phyloP scores from a whole-genome alignment of 148 eudicot species.

The Polygonum aviculare region DNA sequence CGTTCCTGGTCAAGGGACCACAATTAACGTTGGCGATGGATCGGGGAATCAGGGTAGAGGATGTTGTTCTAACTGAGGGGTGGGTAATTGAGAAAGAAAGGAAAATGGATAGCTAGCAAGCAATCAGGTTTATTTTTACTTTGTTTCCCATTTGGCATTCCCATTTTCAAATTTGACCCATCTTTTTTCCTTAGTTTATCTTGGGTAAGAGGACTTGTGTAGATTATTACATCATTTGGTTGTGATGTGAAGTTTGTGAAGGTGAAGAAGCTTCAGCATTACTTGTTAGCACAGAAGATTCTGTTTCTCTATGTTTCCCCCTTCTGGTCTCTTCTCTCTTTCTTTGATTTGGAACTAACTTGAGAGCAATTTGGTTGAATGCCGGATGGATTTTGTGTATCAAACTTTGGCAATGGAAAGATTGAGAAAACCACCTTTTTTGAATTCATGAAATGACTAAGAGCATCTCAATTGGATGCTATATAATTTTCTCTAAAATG shows the following conservation, averaged over 20 bases:
- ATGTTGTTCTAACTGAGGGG: slow-evolving; percentile 29
- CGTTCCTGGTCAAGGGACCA: slow-evolving; percentile 36
- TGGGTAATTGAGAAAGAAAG: background rate
- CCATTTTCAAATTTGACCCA: background rate
- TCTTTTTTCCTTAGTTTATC: background rate
- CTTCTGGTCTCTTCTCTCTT: background rate
- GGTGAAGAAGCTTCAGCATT: slow-evolving; percentile 7
- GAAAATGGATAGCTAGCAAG: slow-evolving; percentile 10
- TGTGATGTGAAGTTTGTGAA: slow-evolving; percentile 12
- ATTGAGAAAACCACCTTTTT: too few relatives aligned
- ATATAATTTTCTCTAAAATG: too few relatives aligned
- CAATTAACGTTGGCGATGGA: slow-evolving; percentile 29
- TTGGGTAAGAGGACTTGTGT: slow-evolving; percentile 5
- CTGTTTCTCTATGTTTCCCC: background rate
- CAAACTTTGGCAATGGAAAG: too few relatives aligned
- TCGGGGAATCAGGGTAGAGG: slow-evolving; percentile 21
- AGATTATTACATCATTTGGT: slow-evolving; percentile 11
- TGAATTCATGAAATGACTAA: too few relatives aligned
- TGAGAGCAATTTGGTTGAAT: background rate
- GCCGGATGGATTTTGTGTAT: background rate
- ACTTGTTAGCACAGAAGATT: slow-evolving; percentile 4
- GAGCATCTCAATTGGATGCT: too few relatives aligned
- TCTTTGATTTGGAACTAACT: background rate
- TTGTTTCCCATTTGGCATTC: background rate
- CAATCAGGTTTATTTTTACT: background rate